Conservation (phyloP, 1,139 yeast genomes). For the Zygosaccharomyces pseudobailii region DNA sequence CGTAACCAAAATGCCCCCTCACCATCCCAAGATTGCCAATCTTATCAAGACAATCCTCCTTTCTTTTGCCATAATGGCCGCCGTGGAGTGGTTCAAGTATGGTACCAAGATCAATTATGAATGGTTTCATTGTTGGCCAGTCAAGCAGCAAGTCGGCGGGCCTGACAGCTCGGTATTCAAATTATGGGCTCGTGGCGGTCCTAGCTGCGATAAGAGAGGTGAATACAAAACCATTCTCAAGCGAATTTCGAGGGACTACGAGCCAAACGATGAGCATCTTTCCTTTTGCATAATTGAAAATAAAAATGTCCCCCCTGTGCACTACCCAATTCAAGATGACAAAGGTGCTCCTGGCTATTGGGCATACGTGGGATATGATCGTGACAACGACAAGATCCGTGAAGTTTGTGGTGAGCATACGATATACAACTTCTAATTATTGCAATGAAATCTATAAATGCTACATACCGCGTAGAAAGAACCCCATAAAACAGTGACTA, state of each 20-base stretch:
- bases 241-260: constrained; percentile 36
- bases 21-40: constrained; percentile 26
- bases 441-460: not conserved
- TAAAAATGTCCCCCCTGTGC: constrained; percentile 23
- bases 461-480: not conserved
- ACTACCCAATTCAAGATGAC: constrained; percentile 32
- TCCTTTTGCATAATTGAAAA: constrained; percentile 36
- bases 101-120: constrained; percentile 38
- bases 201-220: constrained; percentile 42
- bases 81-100: constrained; percentile 40
- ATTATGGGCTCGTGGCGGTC: constrained; percentile 38
- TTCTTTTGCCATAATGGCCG: constrained; percentile 35
- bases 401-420: constrained; percentile 28
- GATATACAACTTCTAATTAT: constrained; percentile 26
- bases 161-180: constrained; percentile 28
- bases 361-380: constrained; percentile 36
- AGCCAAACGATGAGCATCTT: constrained; percentile 34
- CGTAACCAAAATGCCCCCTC: constrained; percentile 5
- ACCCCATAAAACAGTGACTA: no score
- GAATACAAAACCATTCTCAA: constrained; percentile 37
- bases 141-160: constrained; percentile 27
- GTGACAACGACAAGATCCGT: constrained; percentile 26
- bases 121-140: constrained; percentile 41
- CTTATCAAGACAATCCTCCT: constrained; percentile 30
- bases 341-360: constrained; percentile 35